Conservation (phyloP, 805 yeast species). For the Cyberlindnera meyerae region DNA sequence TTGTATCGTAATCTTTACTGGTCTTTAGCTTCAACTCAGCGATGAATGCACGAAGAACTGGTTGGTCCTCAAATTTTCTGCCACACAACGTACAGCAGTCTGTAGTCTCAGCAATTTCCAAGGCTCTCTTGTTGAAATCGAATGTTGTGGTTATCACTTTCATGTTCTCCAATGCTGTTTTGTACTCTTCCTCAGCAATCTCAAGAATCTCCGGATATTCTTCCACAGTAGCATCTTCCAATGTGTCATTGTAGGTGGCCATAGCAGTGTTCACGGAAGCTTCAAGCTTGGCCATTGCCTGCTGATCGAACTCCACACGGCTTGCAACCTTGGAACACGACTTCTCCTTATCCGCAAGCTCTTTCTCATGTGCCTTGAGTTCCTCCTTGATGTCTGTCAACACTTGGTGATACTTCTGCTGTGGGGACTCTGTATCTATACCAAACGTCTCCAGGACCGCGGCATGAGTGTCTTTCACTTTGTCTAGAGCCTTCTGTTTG, state of each 20-base stretch:
- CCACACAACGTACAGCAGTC: slow-evolving; percentile 70
- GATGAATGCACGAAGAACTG: slow-evolving; percentile 24
- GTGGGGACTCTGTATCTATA: slow-evolving; percentile 17
- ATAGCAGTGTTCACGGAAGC: slow-evolving; percentile 10
- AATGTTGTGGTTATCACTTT: slow-evolving; percentile 67
- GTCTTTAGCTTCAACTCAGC: slow-evolving; percentile 28
- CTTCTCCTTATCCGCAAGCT: not conserved
- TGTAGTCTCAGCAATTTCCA: slow-evolving; percentile 51
- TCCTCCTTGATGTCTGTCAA: slow-evolving; percentile 1
- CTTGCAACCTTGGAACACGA: slow-evolving; percentile 13
- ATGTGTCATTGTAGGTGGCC: slow-evolving; percentile 13
- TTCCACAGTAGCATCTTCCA: slow-evolving; percentile 36
- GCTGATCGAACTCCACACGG: slow-evolving; percentile 15
- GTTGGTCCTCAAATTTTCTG: slow-evolving; percentile 49
- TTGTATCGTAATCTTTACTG: slow-evolving; percentile 29
- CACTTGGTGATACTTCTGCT: slow-evolving; percentile 5
- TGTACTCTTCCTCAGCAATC: slow-evolving; percentile 59
- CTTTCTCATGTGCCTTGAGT: slow-evolving; percentile 8
- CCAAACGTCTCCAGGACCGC: slow-evolving; percentile 19
- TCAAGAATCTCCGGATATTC: slow-evolving; percentile 45
- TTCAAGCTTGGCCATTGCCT: slow-evolving; percentile 4
- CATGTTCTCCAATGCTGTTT: slow-evolving; percentile 55
- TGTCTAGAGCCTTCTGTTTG: slow-evolving; percentile 28
- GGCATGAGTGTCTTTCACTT: slow-evolving; percentile 26
- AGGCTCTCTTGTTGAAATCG: slow-evolving; percentile 65